Percentiles rank a stretch among this genome's conserved stretches.
phyloP scores from a whole-genome alignment of 495 filamentous ascomycete species.

The Aspergillus baeticus region DNA sequence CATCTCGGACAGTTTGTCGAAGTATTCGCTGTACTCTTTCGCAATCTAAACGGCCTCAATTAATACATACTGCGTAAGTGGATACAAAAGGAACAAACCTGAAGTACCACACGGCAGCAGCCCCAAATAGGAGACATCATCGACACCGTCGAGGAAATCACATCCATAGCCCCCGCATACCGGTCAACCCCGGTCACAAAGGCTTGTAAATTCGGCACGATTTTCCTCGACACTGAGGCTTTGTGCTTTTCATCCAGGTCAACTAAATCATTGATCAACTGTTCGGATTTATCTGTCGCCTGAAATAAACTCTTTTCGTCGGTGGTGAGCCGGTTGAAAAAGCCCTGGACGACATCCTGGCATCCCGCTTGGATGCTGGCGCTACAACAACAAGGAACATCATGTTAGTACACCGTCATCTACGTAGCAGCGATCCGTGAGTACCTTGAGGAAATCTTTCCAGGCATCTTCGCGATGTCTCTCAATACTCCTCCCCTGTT shows the following conservation, averaged over 20 bases:
- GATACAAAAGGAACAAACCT: too few species aligned
- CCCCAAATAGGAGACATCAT: not conserved
- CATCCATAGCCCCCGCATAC: not conserved
- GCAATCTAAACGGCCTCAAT: not conserved
- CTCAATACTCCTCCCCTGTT: too few species aligned
- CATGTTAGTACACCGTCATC: too few species aligned
- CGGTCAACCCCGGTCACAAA: not conserved
- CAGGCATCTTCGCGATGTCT: too few species aligned
- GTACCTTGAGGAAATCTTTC: too few species aligned
- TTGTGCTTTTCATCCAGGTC: not conserved
- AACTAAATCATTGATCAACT: not conserved
- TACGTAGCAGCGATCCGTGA: too few species aligned
- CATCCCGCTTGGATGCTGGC: not conserved
- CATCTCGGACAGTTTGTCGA: not conserved
- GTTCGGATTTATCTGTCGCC: not conserved
- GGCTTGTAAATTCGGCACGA: not conserved
- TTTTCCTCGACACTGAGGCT: not conserved
- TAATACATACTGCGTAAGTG: too few species aligned
- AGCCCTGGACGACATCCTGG: not conserved
- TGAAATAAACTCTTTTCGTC: not conserved
- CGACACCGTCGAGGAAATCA: not conserved
- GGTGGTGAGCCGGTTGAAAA: not conserved
- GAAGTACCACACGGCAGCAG: not conserved
- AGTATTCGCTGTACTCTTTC: not conserved
- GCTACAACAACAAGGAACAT: not conserved